phyloP scores from a whole-genome alignment of 306 rosid species.

The Pueraria montana region DNA sequence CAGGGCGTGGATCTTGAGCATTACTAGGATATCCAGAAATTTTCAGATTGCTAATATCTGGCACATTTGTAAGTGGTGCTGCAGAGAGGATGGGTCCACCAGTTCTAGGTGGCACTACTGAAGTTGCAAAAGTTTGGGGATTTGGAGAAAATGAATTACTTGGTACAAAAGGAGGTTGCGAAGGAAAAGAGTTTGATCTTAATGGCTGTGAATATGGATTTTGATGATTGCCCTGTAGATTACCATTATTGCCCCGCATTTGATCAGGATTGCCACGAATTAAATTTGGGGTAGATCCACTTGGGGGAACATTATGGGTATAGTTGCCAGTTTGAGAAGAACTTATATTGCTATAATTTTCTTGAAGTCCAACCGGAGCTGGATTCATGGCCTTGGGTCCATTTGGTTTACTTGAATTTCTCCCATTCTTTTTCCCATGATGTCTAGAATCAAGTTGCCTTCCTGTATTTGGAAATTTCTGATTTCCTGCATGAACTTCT shows the following conservation, averaged over 20 bases:
- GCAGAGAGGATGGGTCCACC: conserved; percentile 62
- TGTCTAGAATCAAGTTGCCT: conserved; percentile 65
- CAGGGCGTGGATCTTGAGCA: conserved; percentile 55
- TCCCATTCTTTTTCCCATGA: conserved; percentile 64
- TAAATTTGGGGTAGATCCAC: conserved; percentile 57
- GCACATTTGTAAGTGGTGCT: conserved; percentile 52
- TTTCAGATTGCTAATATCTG: conserved; percentile 66
- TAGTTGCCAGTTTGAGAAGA: conserved; percentile 49
- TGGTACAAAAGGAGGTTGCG: conserved; percentile 61
- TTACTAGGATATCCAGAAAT: conserved; percentile 58
- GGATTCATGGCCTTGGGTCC: conserved; percentile 53
- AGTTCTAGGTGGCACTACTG: conserved; percentile 61
- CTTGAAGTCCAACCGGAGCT: conserved; percentile 64
- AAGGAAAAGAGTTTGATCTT: conserved; percentile 60
- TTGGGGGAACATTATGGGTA: conserved; percentile 48
- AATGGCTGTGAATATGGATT: conserved; percentile 57
- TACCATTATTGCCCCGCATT: conserved; percentile 60
- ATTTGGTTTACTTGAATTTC: conserved; percentile 61
- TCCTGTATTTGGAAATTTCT: conserved; percentile 55
- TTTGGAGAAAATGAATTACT: conserved; percentile 56
- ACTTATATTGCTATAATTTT: conserved; percentile 54
- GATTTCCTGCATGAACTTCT: conserved; percentile 60
- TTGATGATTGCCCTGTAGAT: conserved; percentile 56
- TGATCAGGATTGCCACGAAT: conserved; percentile 54
- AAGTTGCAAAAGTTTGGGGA: conserved; percentile 58